phyloP scores from a whole-genome alignment of 2,329 filamentous ascomycete genomes.

The Cladosporium sp. region DNA sequence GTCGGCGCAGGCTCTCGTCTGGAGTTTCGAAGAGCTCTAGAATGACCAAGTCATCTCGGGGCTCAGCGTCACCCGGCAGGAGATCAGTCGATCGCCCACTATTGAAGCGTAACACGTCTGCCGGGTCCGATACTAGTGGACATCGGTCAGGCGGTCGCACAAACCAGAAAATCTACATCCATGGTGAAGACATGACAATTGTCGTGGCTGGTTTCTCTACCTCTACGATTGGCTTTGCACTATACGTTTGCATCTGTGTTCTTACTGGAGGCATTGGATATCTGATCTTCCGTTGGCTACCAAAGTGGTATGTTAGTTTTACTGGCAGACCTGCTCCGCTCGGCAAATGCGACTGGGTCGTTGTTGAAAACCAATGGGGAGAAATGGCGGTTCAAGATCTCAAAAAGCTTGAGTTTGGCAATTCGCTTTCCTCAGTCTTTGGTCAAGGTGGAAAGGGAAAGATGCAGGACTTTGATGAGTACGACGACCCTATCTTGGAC shows the following conservation, averaged over 20 bases:
- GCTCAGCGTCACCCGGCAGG: conserved; percentile 14
- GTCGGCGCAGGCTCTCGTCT: conserved; percentile 60
- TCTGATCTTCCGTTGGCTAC: conserved; percentile 84
- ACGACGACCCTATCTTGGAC: conserved; percentile 70
- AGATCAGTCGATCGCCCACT: conserved; percentile 55
- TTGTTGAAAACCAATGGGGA: conserved; percentile 96
- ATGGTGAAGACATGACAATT: conserved; percentile 89
- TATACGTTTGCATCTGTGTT: conserved; percentile 68
- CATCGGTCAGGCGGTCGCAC: conserved; percentile 58
- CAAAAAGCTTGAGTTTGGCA: conserved; percentile 54
- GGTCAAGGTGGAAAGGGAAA: conserved; percentile 61
- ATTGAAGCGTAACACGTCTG: conserved; percentile 68
- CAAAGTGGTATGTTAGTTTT: conserved; percentile 75
- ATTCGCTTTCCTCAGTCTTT: conserved; percentile 65
- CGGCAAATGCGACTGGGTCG: conserved; percentile 79
- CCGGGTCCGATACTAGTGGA: conserved; percentile 62
- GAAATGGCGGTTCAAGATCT: conserved; percentile 79
- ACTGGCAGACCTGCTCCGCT: conserved; percentile 67
- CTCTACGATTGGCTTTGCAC: conserved; percentile 61
- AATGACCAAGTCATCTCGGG: conserved; percentile 16
- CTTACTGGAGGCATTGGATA: conserved; percentile 74
- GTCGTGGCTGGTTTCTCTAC: conserved; percentile 89
- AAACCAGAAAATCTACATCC: conserved; percentile 89
- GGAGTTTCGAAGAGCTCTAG: conserved; percentile 30
- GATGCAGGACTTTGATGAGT: conserved; percentile 65